Evolutionary conservation across 2,329 filamentous ascomycete genomes (phyloP).

Genomic region (Penicillium sp.): DNA sequence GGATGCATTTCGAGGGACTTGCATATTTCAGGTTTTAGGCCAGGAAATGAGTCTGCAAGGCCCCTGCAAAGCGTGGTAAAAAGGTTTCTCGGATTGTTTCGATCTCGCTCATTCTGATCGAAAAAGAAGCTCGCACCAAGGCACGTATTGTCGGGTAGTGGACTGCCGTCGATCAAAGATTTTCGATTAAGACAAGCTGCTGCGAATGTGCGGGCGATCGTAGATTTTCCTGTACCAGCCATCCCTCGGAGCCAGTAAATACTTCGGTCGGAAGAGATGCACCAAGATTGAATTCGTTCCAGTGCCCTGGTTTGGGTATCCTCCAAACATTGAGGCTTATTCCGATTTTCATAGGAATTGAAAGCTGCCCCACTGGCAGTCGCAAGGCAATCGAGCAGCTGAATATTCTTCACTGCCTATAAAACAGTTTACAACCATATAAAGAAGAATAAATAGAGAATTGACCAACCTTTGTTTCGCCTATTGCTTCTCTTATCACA

Average conservation of each 20-base stretch:
- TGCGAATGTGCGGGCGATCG: constrained; percentile 30
- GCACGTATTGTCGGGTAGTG: constrained; percentile 1
- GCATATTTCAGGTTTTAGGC: not conserved
- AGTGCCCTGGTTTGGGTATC: not conserved
- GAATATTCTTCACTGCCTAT: not conserved
- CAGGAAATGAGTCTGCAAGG: constrained; percentile 5
- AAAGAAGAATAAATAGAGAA: not conserved
- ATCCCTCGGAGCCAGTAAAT: constrained; percentile 37
- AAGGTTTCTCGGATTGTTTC: constrained; percentile 20
- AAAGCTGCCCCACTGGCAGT: not conserved
- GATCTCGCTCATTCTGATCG: constrained; percentile 18
- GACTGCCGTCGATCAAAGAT: not conserved
- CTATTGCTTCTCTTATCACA: not conserved
- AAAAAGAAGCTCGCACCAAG: constrained; percentile 37
- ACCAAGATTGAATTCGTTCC: not conserved
- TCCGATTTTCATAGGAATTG: not conserved
- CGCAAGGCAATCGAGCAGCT: not conserved
- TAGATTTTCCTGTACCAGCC: constrained; percentile 37
- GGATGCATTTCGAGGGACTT: not conserved
- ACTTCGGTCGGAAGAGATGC: not conserved
- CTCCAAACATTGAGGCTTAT: not conserved
- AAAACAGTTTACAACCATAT: not conserved
- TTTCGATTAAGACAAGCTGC: not conserved
- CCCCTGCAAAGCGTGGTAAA: constrained; percentile 26
- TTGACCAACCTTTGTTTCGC: not conserved